Evolutionary conservation across 2,329 filamentous ascomycete species (phyloP), one percentile per base, ranked within the genome.

Genomic region (Colletotrichum cereale): DNA sequence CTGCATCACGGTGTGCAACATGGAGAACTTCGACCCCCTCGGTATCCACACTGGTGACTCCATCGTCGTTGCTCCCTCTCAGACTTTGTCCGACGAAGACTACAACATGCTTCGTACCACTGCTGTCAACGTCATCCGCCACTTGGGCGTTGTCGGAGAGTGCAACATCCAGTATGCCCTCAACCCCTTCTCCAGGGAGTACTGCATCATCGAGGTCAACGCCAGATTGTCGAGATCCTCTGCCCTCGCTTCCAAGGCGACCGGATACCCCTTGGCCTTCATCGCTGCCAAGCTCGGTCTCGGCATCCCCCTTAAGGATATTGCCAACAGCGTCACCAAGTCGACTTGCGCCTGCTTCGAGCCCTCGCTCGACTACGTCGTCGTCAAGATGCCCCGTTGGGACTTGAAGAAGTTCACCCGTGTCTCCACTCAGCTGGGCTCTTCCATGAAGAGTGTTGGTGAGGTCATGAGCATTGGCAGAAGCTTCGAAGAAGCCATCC

Each of bases 181-280:
- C 65, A 98, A 99, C 84, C 96, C 96, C 3, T 94, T 95, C 82
- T 98, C 95, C 0, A 91, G 89, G 80, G 96, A 99, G 80, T 99
- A 98, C 86, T 98, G 96, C 87, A 98, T 99, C 76, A 99, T 99
- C 79, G 96, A 99, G 82, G 96, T 99, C 85, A 99, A 99, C 79
- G 96, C 96, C 60, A 92, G 96, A 88, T 86, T 99, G 71, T 99
- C 96, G 62, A 89, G 96, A 84, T 99, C 96, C 60, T 99, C 96
- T 14, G 96, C 96, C 21, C 86, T 99, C 74, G 96, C 96, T 29
- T 98, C 96, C 29, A 99, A 99, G 86, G 96, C 96, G 10, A 99
- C 96, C 11, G 96, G 96, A 47, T 99, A 98, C 80, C 96, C 96
- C 40, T 86, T 99, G 75, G 96, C 96, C 10, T 99, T 98, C 79